Evolutionary conservation across 2,329 filamentous ascomycete genomes (phyloP).

Genomic region (Xylaria sp.): DNA sequence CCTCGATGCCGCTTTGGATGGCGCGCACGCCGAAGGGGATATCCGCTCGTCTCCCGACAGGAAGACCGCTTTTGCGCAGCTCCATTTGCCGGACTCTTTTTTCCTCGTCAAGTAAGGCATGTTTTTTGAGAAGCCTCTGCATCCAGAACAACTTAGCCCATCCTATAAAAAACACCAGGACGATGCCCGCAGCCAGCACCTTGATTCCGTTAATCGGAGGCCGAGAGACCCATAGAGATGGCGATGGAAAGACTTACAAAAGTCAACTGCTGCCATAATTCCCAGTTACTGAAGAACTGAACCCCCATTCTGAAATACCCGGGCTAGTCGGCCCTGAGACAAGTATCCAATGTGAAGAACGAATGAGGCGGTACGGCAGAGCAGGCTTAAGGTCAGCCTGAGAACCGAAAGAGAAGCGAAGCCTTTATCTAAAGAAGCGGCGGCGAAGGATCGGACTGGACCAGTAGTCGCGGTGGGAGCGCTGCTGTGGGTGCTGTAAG

Average conservation of each 20-base stretch:
- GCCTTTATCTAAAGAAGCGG: not conserved
- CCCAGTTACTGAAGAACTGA: conserved; percentile 72
- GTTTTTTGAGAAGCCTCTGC: conserved; percentile 59
- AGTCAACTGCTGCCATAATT: conserved; percentile 86
- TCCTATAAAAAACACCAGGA: conserved; percentile 70
- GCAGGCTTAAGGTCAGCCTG: not conserved
- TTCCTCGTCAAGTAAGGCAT: conserved; percentile 70
- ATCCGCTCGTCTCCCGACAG: conserved; percentile 55
- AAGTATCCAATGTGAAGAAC: conserved; percentile 28
- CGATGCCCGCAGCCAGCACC: conserved; percentile 75
- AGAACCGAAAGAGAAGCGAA: conserved; percentile 24
- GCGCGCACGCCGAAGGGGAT: conserved; percentile 88
- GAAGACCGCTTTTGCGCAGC: conserved; percentile 61
- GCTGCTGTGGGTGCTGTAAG: not conserved
- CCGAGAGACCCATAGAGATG: not conserved
- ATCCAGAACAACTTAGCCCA: conserved; percentile 70
- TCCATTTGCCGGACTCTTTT: conserved; percentile 60
- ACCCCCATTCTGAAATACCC: conserved; percentile 43
- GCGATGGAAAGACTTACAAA: conserved; percentile 66
- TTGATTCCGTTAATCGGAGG: conserved; percentile 45
- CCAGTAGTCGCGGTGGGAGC: not conserved
- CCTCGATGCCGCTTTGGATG: conserved; percentile 79
- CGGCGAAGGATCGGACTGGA: conserved; percentile 1
- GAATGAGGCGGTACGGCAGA: conserved; percentile 19
- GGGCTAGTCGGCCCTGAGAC: conserved; percentile 30